Conservation (phyloP, 2,329 filamentous ascomycete genomes). For the Epicoccum sorghinum region DNA sequence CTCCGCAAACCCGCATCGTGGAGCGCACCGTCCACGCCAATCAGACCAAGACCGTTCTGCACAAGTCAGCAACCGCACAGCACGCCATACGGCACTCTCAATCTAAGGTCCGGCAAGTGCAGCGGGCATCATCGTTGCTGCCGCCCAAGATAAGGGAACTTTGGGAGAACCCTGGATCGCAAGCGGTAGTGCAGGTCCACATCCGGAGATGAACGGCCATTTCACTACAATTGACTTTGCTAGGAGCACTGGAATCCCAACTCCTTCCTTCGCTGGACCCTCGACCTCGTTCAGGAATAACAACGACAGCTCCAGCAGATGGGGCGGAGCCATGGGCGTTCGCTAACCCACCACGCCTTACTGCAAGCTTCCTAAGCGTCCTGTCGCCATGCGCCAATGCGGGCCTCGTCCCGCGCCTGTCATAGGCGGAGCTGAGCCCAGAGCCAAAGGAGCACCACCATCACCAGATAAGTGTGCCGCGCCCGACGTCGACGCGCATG, state of each 20-base stretch:
- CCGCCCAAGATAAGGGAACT: slow-evolving; percentile 1
- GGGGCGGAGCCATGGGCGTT: slow-evolving; percentile 7
- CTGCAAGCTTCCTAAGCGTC: slow-evolving; percentile 5
- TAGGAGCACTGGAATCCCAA: not conserved
- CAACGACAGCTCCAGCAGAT: slow-evolving; percentile 10
- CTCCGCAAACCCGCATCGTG: too few species aligned
- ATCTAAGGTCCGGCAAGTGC: slow-evolving; percentile 2
- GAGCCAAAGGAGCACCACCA: slow-evolving; percentile 8
- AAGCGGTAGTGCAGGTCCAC: slow-evolving; percentile 5
- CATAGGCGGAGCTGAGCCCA: not conserved
- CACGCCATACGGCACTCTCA: slow-evolving; percentile 13
- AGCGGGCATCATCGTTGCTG: slow-evolving; percentile 18
- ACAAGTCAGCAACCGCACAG: slow-evolving; percentile 4
- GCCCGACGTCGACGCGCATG: slow-evolving; percentile 12
- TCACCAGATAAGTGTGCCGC: slow-evolving; percentile 13
- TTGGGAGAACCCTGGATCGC: not conserved
- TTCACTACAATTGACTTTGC: not conserved
- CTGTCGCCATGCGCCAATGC: slow-evolving; percentile 13
- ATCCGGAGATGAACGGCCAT: slow-evolving; percentile 12
- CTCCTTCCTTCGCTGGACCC: slow-evolving; percentile 11
- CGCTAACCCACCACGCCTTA: slow-evolving; percentile 11
- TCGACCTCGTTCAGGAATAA: slow-evolving; percentile 10
- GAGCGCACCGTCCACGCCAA: slow-evolving; percentile 2
- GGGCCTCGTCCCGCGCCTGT: not conserved
- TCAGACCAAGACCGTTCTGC: slow-evolving; percentile 2